Evolutionary conservation across 2,329 filamentous ascomycete genomes (phyloP), one percentile per base, ranked within the genome.

Genomic region (Monosporascus ibericus): DNA sequence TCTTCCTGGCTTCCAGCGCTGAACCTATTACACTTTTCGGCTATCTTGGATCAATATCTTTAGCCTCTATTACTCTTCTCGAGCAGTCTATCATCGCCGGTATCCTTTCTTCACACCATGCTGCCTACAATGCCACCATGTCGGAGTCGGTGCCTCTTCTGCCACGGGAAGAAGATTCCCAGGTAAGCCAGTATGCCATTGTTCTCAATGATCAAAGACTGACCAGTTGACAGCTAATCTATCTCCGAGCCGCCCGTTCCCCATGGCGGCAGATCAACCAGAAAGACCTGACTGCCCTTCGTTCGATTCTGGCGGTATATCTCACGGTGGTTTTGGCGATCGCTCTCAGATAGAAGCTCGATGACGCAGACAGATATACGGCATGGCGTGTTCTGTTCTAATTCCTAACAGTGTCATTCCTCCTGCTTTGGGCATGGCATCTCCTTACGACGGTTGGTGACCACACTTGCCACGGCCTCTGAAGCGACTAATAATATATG

Each of bases 181-280:
- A 71, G 56, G 70, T 71, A 62, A 47, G 63, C 53, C 4, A 22
- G 18, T 37, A 20, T 14, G 2, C n/a, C 24, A 37, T 22, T 46
- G 22, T 14, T 27, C 15, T 44, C 34, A 44, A 40, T 5, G 17
- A 5, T 36, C 15, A 37, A 44, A 6, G 22, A 11, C 55, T 65
- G 51, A 63, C 51, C 44, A 55, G 25, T 52, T n/a, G 7, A 40
- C 46, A 80, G 77, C 74, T 77, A 27, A 74, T 78, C 15, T 79
- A 77, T 52, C 69, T 79, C 15, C 74, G 76, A 60, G 75, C 72
- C 47, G 75, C 73, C 40, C 78, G 80, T 55, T 80, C 78, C 1
- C 73, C 77, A 20, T 80, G 77, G 75, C 59, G 66, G 6, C 69
- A 60, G 49, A 72, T 80, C 47, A 71, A 70, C 25, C 77, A 80